Evolutionary conservation across 768 basidiomycete species (phyloP).

Genomic region (Mycena metata): DNA sequence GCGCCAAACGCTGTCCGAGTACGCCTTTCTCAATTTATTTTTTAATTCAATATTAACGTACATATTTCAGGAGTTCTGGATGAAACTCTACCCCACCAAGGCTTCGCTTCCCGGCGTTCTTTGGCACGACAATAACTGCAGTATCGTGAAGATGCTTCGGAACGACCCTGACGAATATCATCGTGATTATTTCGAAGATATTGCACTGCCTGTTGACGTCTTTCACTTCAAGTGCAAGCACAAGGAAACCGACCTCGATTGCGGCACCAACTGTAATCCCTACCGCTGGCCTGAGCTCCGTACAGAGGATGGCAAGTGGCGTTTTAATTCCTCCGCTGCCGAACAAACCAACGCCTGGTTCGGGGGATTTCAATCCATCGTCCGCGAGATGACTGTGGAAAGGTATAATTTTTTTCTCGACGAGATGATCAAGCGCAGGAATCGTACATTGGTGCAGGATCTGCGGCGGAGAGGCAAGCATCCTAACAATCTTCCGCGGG

Average conservation of each 20-base stretch:
- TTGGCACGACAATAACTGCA: slow-evolving; percentile 46
- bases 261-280: slow-evolving; percentile 46
- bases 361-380: slow-evolving; percentile 48
- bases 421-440: slow-evolving; percentile 50
- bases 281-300: slow-evolving; percentile 37
- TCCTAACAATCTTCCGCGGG: neutral
- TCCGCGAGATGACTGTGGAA: slow-evolving; percentile 46
- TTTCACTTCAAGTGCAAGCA: slow-evolving; percentile 49
- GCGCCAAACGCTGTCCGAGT: slow-evolving; percentile 40
- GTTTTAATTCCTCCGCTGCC: slow-evolving; percentile 53
- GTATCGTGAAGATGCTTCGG: slow-evolving; percentile 31
- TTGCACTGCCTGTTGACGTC: slow-evolving; percentile 42
- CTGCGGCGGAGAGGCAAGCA: slow-evolving; percentile 15
- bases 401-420: slow-evolving; percentile 53
- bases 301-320: slow-evolving; percentile 41
- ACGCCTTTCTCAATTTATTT: slow-evolving; percentile 25
- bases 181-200: slow-evolving; percentile 29
- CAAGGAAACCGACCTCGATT: slow-evolving; percentile 41
- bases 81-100: slow-evolving; percentile 38
- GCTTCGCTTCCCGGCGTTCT: slow-evolving; percentile 40
- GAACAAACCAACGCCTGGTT: slow-evolving; percentile 54
- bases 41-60: no score
- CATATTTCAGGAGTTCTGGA: slow-evolving; percentile 14
- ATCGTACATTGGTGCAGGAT: slow-evolving; percentile 31
- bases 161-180: slow-evolving; percentile 27